A percentile compares a stretch with the other conserved stretches of the same genome.
Evolutionary conservation across 768 basidiomycete species (phyloP).

Genomic region (Clitopilus hobsonii): DNA sequence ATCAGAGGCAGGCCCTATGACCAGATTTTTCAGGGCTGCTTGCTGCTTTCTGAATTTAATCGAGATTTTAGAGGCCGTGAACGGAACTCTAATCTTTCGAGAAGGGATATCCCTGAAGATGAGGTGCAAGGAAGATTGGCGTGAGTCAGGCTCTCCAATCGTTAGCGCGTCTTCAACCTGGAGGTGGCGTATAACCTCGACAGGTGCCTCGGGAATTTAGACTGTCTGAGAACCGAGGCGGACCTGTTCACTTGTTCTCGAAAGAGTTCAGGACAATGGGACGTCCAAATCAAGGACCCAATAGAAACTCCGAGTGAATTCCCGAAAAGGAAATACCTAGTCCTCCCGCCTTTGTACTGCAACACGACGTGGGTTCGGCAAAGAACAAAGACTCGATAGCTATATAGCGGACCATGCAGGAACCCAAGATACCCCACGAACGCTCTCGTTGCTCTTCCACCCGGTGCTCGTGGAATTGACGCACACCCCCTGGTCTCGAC

Average conservation of each 20-base stretch:
- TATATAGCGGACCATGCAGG: neutral
- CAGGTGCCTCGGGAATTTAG: neutral
- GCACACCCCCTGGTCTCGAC: neutral
- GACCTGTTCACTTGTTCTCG: neutral
- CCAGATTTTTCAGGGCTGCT: neutral
- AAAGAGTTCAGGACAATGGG: neutral
- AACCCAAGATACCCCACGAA: neutral
- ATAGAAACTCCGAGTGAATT: neutral
- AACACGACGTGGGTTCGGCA: neutral
- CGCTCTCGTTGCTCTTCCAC: neutral
- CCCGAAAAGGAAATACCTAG: neutral
- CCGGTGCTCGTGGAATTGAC: neutral
- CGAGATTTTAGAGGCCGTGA: neutral
- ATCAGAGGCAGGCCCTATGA: neutral
- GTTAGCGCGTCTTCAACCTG: neutral
- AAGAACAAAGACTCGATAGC: neutral
- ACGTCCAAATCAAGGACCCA: neutral
- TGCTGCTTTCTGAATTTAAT: neutral
- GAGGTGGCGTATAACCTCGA: neutral
- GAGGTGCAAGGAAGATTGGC: neutral
- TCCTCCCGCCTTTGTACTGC: neutral
- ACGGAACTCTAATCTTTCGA: neutral
- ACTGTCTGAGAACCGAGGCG: neutral
- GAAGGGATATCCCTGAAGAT: no score
- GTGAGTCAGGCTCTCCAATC: neutral